A percentile compares a stretch with the other conserved stretches of the same genome.
Conservation (phyloP, 768 basidiomycete genomes). For the Amanita thiersii region DNA sequence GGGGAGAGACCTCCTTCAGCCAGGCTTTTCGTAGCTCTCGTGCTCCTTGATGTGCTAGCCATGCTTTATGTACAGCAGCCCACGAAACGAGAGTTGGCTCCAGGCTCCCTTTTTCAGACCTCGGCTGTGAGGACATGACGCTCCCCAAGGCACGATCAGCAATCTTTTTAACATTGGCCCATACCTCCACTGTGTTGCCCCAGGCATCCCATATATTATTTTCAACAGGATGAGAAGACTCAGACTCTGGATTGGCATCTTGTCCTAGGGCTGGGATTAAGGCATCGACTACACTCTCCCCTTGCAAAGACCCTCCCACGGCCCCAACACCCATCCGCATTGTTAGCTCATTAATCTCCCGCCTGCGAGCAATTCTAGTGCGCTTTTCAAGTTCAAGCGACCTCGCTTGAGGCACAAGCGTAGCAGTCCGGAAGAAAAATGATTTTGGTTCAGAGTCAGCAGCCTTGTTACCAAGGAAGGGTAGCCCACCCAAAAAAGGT, state of each 20-base stretch:
- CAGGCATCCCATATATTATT: constrained; percentile 51
- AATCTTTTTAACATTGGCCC: constrained; percentile 63
- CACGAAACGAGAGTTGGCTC: constrained; percentile 59
- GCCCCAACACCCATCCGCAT: constrained; percentile 80
- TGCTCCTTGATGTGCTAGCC: constrained; percentile 47
- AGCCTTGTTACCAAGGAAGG: constrained; percentile 13
- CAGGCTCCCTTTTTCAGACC: constrained; percentile 31
- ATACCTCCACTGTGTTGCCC: constrained; percentile 61
- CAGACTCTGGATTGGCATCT: constrained; percentile 2
- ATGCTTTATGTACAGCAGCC: constrained; percentile 58
- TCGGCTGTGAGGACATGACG: constrained; percentile 33
- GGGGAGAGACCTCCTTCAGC: constrained; percentile 19
- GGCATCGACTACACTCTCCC: constrained; percentile 21
- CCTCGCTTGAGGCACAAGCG: constrained; percentile 58
- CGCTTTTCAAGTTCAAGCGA: constrained; percentile 45
- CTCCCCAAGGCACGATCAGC: constrained; percentile 72
- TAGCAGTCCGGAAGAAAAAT: constrained; percentile 57
- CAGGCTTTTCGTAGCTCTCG: constrained; percentile 49
- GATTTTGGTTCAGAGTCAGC: constrained; percentile 20
- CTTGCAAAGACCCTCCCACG: constrained; percentile 59
- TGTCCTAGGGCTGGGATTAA: constrained; percentile 3
- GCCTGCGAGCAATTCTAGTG: constrained; percentile 51
- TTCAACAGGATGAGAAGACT: constrained; percentile 7
- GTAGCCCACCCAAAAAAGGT: constrained; percentile 19
- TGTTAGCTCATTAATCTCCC: constrained; percentile 72